These are phyloP conservation scores for Globisporangium okanoganense DNA, from an alignment of 352 stramenopile species.

Conservation along the genomic window DNA sequence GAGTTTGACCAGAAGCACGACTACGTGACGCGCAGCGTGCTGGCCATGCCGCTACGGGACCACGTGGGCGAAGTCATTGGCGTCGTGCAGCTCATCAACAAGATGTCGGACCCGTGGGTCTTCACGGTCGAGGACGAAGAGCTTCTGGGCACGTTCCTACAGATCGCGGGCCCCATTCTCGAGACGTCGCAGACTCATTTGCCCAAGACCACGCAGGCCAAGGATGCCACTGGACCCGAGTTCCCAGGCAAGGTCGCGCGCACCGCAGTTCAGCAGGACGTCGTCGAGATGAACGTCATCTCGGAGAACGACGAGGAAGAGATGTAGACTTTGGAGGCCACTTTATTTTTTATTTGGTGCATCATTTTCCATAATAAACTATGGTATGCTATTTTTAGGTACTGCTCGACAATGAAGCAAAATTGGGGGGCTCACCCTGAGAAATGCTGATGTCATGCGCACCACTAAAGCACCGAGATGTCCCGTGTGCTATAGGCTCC, in stretches of 20 bases:
- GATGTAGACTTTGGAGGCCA: no score
- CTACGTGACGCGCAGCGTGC: conserved; percentile 83
- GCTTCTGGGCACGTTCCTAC: conserved; percentile 81
- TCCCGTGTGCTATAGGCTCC: neutral
- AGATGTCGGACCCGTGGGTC: conserved; percentile 56
- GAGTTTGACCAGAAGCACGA: conserved; percentile 87
- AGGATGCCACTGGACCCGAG: conserved; percentile 50
- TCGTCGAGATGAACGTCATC: conserved; percentile 82
- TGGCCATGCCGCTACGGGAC: conserved; percentile 86
- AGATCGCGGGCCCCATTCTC: conserved; percentile 87
- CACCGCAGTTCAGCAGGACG: conserved; percentile 27
- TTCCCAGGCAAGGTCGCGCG: conserved; percentile 51
- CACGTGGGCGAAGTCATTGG: conserved; percentile 70
- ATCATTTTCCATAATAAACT: neutral
- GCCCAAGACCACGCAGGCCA: conserved; percentile 37
- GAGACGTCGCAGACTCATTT: conserved; percentile 81
- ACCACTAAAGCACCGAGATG: neutral
- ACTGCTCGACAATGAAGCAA: neutral
- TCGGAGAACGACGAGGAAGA: conserved; percentile 78
- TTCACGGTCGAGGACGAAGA: conserved; percentile 88
- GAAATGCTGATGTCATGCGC: conserved; percentile 1
- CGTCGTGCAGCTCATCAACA: conserved; percentile 90
- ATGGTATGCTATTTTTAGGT: neutral
- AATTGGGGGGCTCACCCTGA: no score
- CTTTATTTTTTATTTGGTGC: no score